A percentile compares a stretch with the other conserved stretches of the same genome.
Conservation (phyloP, 2,329 filamentous ascomycete genomes). For the Alternaria conjuncta region DNA sequence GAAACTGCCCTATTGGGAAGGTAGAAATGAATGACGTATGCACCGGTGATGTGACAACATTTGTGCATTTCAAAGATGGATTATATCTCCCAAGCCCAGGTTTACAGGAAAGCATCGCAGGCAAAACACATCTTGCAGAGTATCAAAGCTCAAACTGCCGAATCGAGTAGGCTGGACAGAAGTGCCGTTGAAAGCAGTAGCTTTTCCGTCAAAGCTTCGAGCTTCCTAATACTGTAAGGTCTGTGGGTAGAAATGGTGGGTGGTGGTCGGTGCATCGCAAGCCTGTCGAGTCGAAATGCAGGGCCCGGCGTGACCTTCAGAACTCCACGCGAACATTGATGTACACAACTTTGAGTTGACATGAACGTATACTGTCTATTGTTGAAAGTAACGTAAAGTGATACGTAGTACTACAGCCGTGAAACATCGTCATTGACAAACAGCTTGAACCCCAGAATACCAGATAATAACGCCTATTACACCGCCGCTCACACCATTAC, state of each 20-base stretch:
- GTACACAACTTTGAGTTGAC: not conserved
- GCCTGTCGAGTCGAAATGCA: slow-evolving; percentile 10
- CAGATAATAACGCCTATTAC: slow-evolving; percentile 30
- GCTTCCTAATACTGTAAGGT: slow-evolving; percentile 40
- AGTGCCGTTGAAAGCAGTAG: slow-evolving; percentile 33
- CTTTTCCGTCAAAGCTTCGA: slow-evolving; percentile 43
- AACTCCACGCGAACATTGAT: not conserved
- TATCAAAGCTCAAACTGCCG: slow-evolving; percentile 31
- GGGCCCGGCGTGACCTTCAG: not conserved
- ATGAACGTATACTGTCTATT: slow-evolving; percentile 7
- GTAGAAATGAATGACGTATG: not conserved
- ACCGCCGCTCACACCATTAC: slow-evolving; percentile 27
- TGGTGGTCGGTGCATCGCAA: slow-evolving; percentile 30
- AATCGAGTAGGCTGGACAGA: slow-evolving; percentile 26
- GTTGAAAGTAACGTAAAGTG: slow-evolving; percentile 5
- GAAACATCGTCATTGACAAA: slow-evolving; percentile 2
- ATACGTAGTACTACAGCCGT: slow-evolving; percentile 4
- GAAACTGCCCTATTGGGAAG: not conserved
- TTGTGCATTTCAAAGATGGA: not conserved
- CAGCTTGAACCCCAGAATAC: not conserved
- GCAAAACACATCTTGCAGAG: not conserved
- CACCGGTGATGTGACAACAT: not conserved
- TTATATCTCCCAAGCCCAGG: not conserved
- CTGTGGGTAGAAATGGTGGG: slow-evolving; percentile 7
- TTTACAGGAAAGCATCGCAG: slow-evolving; percentile 1